phyloP scores from a whole-genome alignment of 2,329 filamentous ascomycete genomes.

The Drechslerella dactyloides region DNA sequence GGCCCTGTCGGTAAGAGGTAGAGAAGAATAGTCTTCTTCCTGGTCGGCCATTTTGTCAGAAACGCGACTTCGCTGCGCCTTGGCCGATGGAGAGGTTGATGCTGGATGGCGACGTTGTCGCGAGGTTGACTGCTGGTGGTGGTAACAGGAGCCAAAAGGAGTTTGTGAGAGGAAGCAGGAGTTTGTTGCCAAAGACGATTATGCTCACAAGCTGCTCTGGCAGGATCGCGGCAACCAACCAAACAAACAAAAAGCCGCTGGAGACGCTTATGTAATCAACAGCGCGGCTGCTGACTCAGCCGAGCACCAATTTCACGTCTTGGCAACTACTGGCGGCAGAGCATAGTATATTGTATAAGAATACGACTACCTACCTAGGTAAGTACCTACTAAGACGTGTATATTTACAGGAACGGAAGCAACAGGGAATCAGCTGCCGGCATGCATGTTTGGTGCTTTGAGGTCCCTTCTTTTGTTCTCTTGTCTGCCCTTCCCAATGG shows the following conservation, averaged over 20 bases:
- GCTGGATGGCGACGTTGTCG: background rate
- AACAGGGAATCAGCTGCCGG: background rate
- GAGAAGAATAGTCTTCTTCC: slow-evolving; percentile 80
- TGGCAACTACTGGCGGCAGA: no score
- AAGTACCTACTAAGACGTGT: no score
- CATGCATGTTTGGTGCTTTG: background rate
- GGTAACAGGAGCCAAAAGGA: slow-evolving; percentile 1
- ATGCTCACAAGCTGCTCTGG: background rate
- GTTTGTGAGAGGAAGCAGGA: background rate
- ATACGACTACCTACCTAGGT: background rate
- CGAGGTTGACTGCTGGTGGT: background rate
- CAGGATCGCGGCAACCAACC: no score
- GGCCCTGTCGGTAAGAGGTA: slow-evolving; percentile 81
- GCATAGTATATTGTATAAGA: no score
- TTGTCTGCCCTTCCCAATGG: no score
- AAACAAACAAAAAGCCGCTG: no score
- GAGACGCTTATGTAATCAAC: no score
- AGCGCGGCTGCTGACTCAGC: no score
- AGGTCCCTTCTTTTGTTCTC: no score
- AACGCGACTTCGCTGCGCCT: background rate
- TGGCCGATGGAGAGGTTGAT: background rate
- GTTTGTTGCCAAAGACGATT: background rate
- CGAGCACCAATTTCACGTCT: no score
- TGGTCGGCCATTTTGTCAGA: slow-evolving; percentile 73
- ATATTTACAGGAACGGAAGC: slow-evolving; percentile 9